Evolutionary conservation across 2,329 filamentous ascomycete species (phyloP), one percentile per base, ranked within the genome.

Genomic region (Pseudogymnoascus sp.): DNA sequence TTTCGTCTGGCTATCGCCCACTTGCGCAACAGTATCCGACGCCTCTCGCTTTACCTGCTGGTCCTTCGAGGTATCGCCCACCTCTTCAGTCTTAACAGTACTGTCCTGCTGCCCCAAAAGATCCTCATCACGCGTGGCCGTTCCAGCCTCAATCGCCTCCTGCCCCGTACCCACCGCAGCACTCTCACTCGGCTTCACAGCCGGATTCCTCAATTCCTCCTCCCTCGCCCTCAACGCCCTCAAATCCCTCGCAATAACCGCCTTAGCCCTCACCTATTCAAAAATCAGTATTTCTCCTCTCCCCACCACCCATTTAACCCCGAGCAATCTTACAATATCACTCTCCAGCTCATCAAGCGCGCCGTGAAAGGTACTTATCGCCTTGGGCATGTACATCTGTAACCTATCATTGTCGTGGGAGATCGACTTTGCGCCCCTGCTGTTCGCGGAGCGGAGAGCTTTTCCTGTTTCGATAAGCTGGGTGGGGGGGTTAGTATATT

Each of bases 391-490:
- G 2, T 65, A 66, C 15, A 61, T 42, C 39, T 65, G 66, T 4
- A 71, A 63, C 59, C 68, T 64, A 10, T 64, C 58, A 17, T 68
- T 69, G 5, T 65, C 62, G 42, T 62, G 72, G 13, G 69, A 68
- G 13, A 75, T 64, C 44, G 74, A 74, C 63, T 74, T 76, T 41
- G 77, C 73, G 12, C 76, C 75, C 65, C 82, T 79, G 66, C 77
- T 79, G 31, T 75, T 74, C 38, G 78, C 78, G 1, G 78, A 74
- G 58, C 77, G 81, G 10, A 86, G 73, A 15, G 82, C 81, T 69
- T 83, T 86, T 13, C 82, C 83, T 1, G 80, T 82, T 70, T 85
- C 80, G 12, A 86, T 76, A 27, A 86, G 78, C 84, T 86, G 63
- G 35, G 70, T 58, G 65, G 60, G 27, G 9, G 21, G 10, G 17